Evolutionary conservation across 2,329 filamentous ascomycete species (phyloP).

Genomic region (Aspergillus sp.): DNA sequence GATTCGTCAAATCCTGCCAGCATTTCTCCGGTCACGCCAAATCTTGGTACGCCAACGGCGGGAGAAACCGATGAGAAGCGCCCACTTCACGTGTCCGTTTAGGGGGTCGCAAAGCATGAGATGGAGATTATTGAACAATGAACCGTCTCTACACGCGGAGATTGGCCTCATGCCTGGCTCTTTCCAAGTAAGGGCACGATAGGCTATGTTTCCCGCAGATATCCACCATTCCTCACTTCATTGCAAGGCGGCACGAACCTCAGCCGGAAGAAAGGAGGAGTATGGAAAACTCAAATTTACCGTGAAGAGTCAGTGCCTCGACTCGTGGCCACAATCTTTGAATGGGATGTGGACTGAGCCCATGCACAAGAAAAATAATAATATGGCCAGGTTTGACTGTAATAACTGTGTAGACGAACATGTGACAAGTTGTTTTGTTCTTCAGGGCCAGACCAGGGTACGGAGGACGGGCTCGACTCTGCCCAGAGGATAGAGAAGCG

Average conservation of each 20-base stretch:
- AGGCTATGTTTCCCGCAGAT: background rate
- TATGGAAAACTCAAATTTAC: background rate
- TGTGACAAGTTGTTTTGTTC: slow-evolving; percentile 1
- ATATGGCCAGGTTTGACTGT: too few species aligned
- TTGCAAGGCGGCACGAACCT: background rate
- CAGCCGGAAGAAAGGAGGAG: background rate
- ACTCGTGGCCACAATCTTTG: background rate
- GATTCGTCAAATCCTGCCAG: slow-evolving; percentile 13
- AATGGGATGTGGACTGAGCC: background rate
- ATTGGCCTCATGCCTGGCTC: background rate
- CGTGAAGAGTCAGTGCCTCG: background rate
- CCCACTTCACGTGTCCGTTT: slow-evolving; percentile 15
- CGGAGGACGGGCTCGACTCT: background rate
- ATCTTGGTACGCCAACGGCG: slow-evolving; percentile 24
- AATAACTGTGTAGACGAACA: background rate
- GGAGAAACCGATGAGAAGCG: slow-evolving; percentile 16
- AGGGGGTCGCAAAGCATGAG: background rate
- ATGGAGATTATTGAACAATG: background rate
- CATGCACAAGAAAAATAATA: background rate
- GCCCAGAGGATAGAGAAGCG: background rate
- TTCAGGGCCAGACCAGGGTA: background rate
- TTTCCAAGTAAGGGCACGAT: background rate
- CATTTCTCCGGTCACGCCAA: slow-evolving; percentile 17
- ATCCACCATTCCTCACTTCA: background rate
- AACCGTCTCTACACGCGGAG: background rate